Conservation (phyloP, 768 basidiomycete genomes). For the Podaxis sp. region DNA sequence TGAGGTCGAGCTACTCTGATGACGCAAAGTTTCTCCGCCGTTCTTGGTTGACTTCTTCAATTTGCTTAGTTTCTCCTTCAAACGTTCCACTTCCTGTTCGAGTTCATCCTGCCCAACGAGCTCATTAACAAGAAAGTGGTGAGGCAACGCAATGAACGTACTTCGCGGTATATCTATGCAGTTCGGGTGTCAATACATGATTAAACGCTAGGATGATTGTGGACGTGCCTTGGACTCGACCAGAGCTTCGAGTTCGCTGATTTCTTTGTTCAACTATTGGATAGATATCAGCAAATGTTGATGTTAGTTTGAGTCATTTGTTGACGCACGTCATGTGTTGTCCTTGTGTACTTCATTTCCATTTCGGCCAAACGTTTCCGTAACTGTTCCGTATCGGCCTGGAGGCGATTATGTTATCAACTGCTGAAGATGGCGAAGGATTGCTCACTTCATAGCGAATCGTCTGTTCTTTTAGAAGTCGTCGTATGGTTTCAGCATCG, state of each 20-base stretch:
- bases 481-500: constrained; percentile 42
- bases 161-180: constrained; percentile 80
- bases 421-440: not conserved
- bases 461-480: constrained; percentile 46
- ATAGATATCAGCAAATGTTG: not conserved
- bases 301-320: not conserved
- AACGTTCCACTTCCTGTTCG: constrained; percentile 77
- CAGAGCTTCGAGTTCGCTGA: constrained; percentile 87
- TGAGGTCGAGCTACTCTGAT: constrained; percentile 27
- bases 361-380: constrained; percentile 66
- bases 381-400: constrained; percentile 69
- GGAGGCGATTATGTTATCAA: not conserved
- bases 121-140: not conserved
- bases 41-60: constrained; percentile 62
- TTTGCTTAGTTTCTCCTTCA: constrained; percentile 69
- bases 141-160: constrained; percentile 23
- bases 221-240: constrained; percentile 85
- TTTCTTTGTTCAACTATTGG: constrained; percentile 82
- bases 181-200: not conserved
- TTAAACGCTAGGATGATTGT: not conserved
- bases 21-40: constrained; percentile 34
- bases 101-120: constrained; percentile 66
- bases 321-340: constrained; percentile 60
- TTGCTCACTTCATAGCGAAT: constrained; percentile 50
- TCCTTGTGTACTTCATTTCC: constrained; percentile 75